A percentile compares a stretch with the other conserved stretches of the same genome.
These are phyloP conservation scores for Coemansia furcata DNA, from an alignment of 192 early-diverging fungal species.

Conservation along the genomic window DNA sequence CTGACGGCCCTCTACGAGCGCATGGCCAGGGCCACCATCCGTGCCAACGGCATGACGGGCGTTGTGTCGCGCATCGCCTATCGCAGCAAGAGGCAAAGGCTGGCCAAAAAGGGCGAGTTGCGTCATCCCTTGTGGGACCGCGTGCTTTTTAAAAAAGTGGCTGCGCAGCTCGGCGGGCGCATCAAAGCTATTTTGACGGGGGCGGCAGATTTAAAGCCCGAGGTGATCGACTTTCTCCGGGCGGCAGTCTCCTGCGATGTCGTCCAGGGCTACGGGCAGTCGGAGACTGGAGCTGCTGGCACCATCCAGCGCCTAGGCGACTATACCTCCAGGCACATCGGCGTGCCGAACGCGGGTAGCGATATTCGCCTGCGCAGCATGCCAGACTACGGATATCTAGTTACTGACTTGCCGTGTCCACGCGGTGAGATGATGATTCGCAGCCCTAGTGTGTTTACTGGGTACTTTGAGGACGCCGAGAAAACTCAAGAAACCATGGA, in stretches of 20 bases:
- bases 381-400: conserved; percentile 74
- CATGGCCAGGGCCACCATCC: conserved; percentile 52
- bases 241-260: conserved; percentile 57
- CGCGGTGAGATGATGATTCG: conserved; percentile 84
- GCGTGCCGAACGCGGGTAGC: conserved; percentile 57
- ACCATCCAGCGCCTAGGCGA: conserved; percentile 52
- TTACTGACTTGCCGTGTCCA: conserved; percentile 70
- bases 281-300: conserved; percentile 61
- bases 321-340: conserved; percentile 64
- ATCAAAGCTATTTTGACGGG: conserved; percentile 72
- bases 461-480: conserved; percentile 75
- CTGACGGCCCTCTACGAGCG: conserved; percentile 80
- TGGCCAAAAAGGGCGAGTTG: conserved; percentile 51
- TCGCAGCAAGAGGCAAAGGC: conserved; percentile 55
- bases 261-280: conserved; percentile 82
- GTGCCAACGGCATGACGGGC: conserved; percentile 46
- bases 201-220: conserved; percentile 62
- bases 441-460: conserved; percentile 65
- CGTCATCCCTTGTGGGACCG: conserved; percentile 80
- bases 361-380: conserved; percentile 83
- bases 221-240: conserved; percentile 77
- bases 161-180: conserved; percentile 66
- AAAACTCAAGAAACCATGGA: conserved; percentile 69
- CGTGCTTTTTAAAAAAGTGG: conserved; percentile 77
- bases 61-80: conserved; percentile 49